Conservation (phyloP, 129 eudicot species). For the sunflower (Helianthus annuus) region HanXRQr2.0-SUNRISE NC_035445.2:80543509-80544008, state of each 20-base stretch:
- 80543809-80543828: conserved; percentile 30
- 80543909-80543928: not conserved
- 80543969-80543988: conserved; percentile 2
- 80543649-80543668: conserved; percentile 49
- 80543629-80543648: conserved; percentile 51
- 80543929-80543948: not conserved
- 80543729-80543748: too few relatives aligned
- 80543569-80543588: conserved; percentile 75
- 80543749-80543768: not conserved
- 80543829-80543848: not conserved
- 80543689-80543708: conserved; percentile 9
- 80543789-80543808: not conserved
- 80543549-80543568: not conserved
- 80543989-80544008: conserved; percentile 2
- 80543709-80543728: not conserved
- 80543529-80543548: conserved; percentile 13
- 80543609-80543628: conserved; percentile 60
- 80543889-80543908: not conserved
- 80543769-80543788: not conserved
- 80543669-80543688: conserved; percentile 56
- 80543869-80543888: not conserved
- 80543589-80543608: conserved; percentile 88
- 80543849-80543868: not conserved
- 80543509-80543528: not conserved
- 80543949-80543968: conserved; percentile 2